A percentile compares a stretch with the other conserved stretches of the same genome.
Conservation (phyloP, 306 rosid genomes). For the Medicago ruthenica region DNA sequence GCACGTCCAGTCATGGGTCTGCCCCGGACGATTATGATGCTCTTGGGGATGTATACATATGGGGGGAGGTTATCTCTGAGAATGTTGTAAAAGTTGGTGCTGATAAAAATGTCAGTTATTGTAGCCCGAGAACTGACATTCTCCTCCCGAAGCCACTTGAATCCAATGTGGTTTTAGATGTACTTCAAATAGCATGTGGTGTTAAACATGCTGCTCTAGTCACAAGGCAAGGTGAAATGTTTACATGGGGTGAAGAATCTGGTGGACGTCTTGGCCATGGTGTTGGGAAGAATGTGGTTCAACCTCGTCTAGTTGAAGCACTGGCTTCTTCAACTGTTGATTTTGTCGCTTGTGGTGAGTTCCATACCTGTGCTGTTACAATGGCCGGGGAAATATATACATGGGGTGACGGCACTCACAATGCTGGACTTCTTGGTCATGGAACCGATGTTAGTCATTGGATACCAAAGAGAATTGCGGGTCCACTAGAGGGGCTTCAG, state of each 20-base stretch:
- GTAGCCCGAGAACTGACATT: conserved; percentile 74
- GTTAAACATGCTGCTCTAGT: conserved; percentile 92
- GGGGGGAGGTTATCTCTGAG: conserved; percentile 95
- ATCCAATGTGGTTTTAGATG: conserved; percentile 92
- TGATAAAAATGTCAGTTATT: conserved; percentile 65
- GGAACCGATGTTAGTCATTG: conserved; percentile 93
- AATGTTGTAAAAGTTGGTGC: conserved; percentile 78
- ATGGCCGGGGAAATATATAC: conserved; percentile 92
- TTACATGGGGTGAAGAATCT: conserved; percentile 99
- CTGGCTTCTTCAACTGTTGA: conserved; percentile 71
- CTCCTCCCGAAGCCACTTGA: conserved; percentile 91
- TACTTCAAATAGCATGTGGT: conserved; percentile 91
- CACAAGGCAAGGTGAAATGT: conserved; percentile 95
- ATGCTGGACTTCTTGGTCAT: conserved; percentile 98
- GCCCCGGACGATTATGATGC: conserved; percentile 97
- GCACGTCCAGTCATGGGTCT: conserved; percentile 98
- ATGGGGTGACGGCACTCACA: conserved; percentile 98
- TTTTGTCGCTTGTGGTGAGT: conserved; percentile 97
- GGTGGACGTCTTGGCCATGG: conserved; percentile 99
- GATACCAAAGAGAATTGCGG: conserved; percentile 95
- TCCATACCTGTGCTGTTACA: conserved; percentile 96
- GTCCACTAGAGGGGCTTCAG: conserved; percentile 93
- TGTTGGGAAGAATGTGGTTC: conserved; percentile 84
- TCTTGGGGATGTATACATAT: conserved; percentile 93
- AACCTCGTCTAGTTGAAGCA: conserved; percentile 88